These are phyloP conservation scores for Trichoderma harzianum DNA, from an alignment of 2,329 filamentous ascomycete species.

Conservation along the genomic window DNA sequence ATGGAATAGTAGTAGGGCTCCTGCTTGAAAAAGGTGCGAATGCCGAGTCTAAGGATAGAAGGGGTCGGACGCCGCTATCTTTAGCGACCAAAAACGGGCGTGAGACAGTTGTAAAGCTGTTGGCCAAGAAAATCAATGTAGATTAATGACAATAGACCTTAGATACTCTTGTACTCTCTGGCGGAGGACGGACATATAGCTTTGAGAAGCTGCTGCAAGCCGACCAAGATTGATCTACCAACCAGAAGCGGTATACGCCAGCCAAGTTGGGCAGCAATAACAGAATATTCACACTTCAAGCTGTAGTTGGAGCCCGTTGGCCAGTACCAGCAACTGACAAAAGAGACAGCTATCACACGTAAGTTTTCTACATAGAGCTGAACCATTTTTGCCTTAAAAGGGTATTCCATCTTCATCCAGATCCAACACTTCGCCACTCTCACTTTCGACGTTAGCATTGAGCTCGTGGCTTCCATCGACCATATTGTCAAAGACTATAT, in stretches of 20 bases:
- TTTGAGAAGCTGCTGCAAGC: background rate
- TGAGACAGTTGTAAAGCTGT: background rate
- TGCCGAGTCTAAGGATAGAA: background rate
- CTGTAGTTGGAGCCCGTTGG: too few species aligned
- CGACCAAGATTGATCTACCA: background rate
- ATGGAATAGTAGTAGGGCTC: background rate
- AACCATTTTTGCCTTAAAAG: background rate
- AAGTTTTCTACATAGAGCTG: too few species aligned
- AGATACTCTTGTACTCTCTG: fast-evolving
- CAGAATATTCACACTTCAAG: too few species aligned
- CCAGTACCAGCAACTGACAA: too few species aligned
- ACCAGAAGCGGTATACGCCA: too few species aligned
- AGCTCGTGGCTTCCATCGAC: too few species aligned
- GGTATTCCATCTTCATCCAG: too few species aligned
- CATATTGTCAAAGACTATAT: too few species aligned
- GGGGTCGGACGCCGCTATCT: background rate
- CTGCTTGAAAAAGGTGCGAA: background rate
- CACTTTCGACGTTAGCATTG: too few species aligned
- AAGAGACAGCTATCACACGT: too few species aligned
- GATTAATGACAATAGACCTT: fast-evolving
- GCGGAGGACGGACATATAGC: background rate
- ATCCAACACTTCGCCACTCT: too few species aligned
- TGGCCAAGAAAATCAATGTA: background rate
- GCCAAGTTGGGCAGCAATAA: too few species aligned
- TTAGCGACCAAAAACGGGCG: background rate